These are phyloP conservation scores for Gynostemma pentaphyllum DNA, from an alignment of 306 rosid genomes.

Conservation along the genomic window DNA sequence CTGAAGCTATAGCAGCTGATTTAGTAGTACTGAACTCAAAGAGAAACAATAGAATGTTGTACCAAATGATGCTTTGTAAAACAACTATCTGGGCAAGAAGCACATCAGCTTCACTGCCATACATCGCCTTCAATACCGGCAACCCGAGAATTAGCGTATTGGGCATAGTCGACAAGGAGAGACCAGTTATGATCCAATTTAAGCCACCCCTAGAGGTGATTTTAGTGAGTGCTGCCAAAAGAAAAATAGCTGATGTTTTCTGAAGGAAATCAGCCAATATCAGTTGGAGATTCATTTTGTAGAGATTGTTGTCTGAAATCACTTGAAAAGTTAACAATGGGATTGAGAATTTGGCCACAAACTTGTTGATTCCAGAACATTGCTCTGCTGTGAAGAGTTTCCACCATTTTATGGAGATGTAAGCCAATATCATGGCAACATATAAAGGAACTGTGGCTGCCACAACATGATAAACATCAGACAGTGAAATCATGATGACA, in stretches of 20 bases:
- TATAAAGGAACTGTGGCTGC: slow-evolving; percentile 81
- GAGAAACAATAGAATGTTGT: slow-evolving; percentile 63
- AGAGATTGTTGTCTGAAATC: slow-evolving; percentile 62
- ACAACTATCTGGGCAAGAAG: slow-evolving; percentile 69
- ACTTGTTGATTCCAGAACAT: slow-evolving; percentile 85
- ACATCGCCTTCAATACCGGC: slow-evolving; percentile 88
- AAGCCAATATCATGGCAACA: slow-evolving; percentile 77
- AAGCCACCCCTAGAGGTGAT: slow-evolving; percentile 46
- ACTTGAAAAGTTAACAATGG: slow-evolving; percentile 87
- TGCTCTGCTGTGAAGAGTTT: slow-evolving; percentile 86
- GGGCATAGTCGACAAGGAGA: slow-evolving; percentile 84
- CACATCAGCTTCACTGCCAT: slow-evolving; percentile 42
- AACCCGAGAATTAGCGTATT: slow-evolving; percentile 87
- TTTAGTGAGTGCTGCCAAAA: slow-evolving; percentile 35
- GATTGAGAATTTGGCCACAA: slow-evolving; percentile 82
- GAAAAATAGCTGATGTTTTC: slow-evolving; percentile 45
- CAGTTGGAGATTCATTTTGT: slow-evolving; percentile 64
- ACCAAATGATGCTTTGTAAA: slow-evolving; percentile 85
- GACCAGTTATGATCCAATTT: slow-evolving; percentile 58
- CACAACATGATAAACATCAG: slow-evolving; percentile 66
- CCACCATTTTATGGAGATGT: slow-evolving; percentile 81
- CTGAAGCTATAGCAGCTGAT: slow-evolving; percentile 38
- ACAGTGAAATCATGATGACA: slow-evolving; percentile 52
- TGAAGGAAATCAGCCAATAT: slow-evolving; percentile 57
- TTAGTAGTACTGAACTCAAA: slow-evolving; percentile 64